Evolutionary conservation across 495 filamentous ascomycete species (phyloP).

Genomic region (Rusavskia elegans): DNA sequence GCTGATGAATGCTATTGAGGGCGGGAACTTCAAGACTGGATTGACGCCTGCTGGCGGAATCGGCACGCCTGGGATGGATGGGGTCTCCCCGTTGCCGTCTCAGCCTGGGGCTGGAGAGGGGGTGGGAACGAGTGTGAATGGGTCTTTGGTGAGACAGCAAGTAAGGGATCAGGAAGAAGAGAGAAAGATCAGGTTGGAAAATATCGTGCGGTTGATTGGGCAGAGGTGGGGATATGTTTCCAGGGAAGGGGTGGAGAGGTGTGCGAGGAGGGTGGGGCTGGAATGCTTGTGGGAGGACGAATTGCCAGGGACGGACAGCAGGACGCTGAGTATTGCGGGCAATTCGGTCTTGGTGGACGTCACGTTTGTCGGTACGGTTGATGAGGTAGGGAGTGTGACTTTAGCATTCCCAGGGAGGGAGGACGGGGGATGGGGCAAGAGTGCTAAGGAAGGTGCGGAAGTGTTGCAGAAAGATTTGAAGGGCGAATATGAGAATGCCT

Average conservation of each 20-base stretch:
- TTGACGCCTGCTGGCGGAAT: slow-evolving; percentile 1
- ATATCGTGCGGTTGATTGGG: slow-evolving; percentile 26
- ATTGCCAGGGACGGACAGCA: slow-evolving; percentile 18
- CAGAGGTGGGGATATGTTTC: slow-evolving; percentile 43
- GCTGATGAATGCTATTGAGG: neutral
- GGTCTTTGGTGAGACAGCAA: neutral
- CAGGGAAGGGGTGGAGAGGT: slow-evolving; percentile 62
- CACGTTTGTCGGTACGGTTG: slow-evolving; percentile 22
- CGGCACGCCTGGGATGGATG: neutral
- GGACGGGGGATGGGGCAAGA: slow-evolving; percentile 22
- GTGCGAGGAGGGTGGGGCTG: slow-evolving; percentile 56
- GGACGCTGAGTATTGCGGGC: slow-evolving; percentile 57
- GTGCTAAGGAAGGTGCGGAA: slow-evolving; percentile 29
- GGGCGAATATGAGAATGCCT: slow-evolving; percentile 16
- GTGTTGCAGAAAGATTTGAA: slow-evolving; percentile 36
- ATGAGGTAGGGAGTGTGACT: slow-evolving; percentile 29
- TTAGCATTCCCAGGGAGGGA: slow-evolving; percentile 30
- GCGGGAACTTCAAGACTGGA: slow-evolving; percentile 1
- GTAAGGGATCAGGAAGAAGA: slow-evolving; percentile 35
- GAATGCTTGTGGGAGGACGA: slow-evolving; percentile 56
- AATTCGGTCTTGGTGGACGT: slow-evolving; percentile 38
- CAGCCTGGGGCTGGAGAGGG: neutral
- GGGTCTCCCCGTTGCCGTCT: neutral
- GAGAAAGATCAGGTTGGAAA: slow-evolving; percentile 33
- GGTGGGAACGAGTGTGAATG: neutral